A percentile compares a stretch with the other conserved stretches of the same genome.
phyloP scores from a whole-genome alignment of 768 basidiomycete species.

The Paxillus ammoniavirescens region DNA sequence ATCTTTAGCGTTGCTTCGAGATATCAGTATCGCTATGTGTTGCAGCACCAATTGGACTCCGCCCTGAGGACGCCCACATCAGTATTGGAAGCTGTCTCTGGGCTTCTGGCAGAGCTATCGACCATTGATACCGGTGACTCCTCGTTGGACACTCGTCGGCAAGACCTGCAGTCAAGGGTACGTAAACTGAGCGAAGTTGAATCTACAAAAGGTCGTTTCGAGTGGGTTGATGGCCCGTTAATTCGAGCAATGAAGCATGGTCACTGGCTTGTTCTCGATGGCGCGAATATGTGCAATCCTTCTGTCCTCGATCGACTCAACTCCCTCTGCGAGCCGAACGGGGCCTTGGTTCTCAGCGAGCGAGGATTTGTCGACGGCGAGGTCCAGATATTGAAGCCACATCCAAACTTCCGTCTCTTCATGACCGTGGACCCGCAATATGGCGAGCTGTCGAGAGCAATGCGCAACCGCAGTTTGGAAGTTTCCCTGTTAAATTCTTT shows the following conservation, averaged over 20 bases:
- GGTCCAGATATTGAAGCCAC: slow-evolving; percentile 75
- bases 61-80: slow-evolving; percentile 15
- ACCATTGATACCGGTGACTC: slow-evolving; percentile 7
- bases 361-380: slow-evolving; percentile 78
- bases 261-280: slow-evolving; percentile 87
- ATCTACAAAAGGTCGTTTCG: slow-evolving; percentile 59
- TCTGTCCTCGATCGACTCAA: slow-evolving; percentile 97
- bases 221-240: slow-evolving; percentile 95
- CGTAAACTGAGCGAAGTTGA: slow-evolving; percentile 18
- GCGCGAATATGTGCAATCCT: slow-evolving; percentile 91
- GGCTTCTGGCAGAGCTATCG: slow-evolving; percentile 30
- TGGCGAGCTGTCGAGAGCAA: slow-evolving; percentile 94
- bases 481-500: slow-evolving; percentile 49
- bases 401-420: slow-evolving; percentile 87
- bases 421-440: slow-evolving; percentile 91
- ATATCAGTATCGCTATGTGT: slow-evolving; percentile 12
- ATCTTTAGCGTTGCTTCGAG: slow-evolving; percentile 16
- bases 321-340: slow-evolving; percentile 88
- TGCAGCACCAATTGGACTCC: slow-evolving; percentile 18
- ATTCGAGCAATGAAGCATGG: slow-evolving; percentile 83
- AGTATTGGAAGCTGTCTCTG: slow-evolving; percentile 23
- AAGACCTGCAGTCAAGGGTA: slow-evolving; percentile 21
- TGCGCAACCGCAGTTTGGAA: slow-evolving; percentile 97
- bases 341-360: slow-evolving; percentile 83
- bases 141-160: slow-evolving; percentile 11